Base-by-base conservation (phyloP, 495 filamentous ascomycete genomes). In the Aspergillus coremiiformis region DNA sequence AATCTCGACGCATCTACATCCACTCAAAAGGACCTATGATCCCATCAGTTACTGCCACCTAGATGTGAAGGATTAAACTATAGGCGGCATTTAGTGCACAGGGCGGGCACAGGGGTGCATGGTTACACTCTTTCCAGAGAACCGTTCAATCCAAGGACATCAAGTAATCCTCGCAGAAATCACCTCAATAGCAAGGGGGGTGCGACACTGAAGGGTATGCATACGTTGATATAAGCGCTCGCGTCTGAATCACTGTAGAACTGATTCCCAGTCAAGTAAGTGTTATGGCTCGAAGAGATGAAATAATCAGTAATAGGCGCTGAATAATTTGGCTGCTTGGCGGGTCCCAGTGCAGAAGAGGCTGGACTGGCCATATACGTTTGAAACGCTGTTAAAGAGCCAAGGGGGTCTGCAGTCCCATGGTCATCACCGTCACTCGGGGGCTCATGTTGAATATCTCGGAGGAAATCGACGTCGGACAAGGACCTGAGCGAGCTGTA, bases 1-100 rank as follows among this genome's bases (percentile, higher is more conserved):
- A 53, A 97, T 90, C 70, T 96, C 92, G 46, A 96, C 87, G 53
- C 89, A 96, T 15, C 92, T 82, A 55, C 92, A 93, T n/a, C 92
- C 89, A 20, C 83, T 78, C 9, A 83, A 68, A 29, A 96, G 79
- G 14, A 80, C 81, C 81, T 85, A 56, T 32, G 26, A 46, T 17
- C 10, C 11, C 20, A 39, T 49, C 24, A 49, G 47, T 22, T 47
- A 14, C 29, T 20, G 7, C 26, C 29, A 33, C n/a, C 20, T 35
- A 17, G 44, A 7, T 20, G 4, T 32, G 19, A 47, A 47, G 7
- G 44, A 22, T 27, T 47, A 8, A 22, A 14, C 10, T 17, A 49
- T 9, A 7, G 21, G 20, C 12, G 32, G 20, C 9, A 22, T 23
- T 51, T 32, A 47, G 21, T 21, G 42, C 23, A 29, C 6, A 45